Conservation (phyloP, 1,139 yeast genomes). For the Wickerhamiella pararugosa region DNA sequence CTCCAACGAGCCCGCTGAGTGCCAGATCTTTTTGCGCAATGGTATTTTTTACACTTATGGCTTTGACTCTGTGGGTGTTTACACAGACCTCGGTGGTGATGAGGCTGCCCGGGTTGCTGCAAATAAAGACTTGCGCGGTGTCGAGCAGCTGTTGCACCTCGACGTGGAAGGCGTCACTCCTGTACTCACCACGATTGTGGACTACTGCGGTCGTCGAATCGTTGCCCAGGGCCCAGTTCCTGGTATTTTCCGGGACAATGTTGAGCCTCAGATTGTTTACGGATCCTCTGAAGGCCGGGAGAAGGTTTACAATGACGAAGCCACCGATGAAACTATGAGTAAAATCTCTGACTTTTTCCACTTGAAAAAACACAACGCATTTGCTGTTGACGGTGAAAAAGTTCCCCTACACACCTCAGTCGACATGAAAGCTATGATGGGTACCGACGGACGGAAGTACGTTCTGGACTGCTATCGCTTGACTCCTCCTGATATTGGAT, state of each 20-base stretch:
- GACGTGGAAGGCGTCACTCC: slow-evolving; percentile 53
- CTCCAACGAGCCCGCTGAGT: slow-evolving; percentile 45
- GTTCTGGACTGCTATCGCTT: slow-evolving; percentile 71
- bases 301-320: slow-evolving; percentile 32
- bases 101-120: slow-evolving; percentile 77
- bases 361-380: slow-evolving; percentile 51
- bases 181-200: slow-evolving; percentile 70
- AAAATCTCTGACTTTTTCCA: slow-evolving; percentile 65
- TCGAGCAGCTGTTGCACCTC: slow-evolving; percentile 50
- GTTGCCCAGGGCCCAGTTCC: slow-evolving; percentile 95
- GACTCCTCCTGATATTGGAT: slow-evolving; percentile 71
- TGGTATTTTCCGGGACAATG: slow-evolving; percentile 54
- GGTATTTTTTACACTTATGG: slow-evolving; percentile 82
- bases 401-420: slow-evolving; percentile 48
- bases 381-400: slow-evolving; percentile 30
- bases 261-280: slow-evolving; percentile 44
- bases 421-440: slow-evolving; percentile 64
- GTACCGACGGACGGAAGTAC: slow-evolving; percentile 76
- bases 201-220: slow-evolving; percentile 75
- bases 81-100: slow-evolving; percentile 56
- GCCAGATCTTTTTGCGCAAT: slow-evolving; percentile 58
- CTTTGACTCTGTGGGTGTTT: slow-evolving; percentile 55
- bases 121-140: slow-evolving; percentile 62
- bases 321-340: slow-evolving; percentile 40
- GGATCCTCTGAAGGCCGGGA: slow-evolving; percentile 57